A percentile compares a stretch with the other conserved stretches of the same genome.
phyloP scores from a whole-genome alignment of 495 filamentous ascomycete genomes.

The Hypoxylon lienhwacheense region DNA sequence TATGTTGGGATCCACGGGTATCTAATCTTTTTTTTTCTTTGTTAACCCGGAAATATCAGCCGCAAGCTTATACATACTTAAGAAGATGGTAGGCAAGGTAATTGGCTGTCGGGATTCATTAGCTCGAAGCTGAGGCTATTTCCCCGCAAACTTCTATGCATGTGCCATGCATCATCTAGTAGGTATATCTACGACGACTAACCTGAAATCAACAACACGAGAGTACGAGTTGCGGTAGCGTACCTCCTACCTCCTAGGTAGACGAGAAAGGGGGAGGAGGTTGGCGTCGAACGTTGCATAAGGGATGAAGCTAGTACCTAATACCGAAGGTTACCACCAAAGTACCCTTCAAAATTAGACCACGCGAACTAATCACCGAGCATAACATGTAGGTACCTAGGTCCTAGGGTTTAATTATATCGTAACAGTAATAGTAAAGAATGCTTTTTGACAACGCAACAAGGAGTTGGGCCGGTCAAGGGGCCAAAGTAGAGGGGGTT shows the following conservation, averaged over 20 bases:
- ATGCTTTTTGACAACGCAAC: too few species aligned
- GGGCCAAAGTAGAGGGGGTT: too few species aligned
- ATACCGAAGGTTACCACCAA: constrained; percentile 19
- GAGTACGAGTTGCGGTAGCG: too few species aligned
- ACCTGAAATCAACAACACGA: too few species aligned
- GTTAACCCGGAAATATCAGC: constrained; percentile 20
- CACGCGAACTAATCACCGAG: too few species aligned
- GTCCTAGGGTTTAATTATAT: not conserved
- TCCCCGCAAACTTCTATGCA: constrained; percentile 33
- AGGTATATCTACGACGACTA: too few species aligned
- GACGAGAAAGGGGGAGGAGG: constrained; percentile 10
- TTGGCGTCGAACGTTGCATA: constrained; percentile 22
- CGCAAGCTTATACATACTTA: constrained; percentile 22
- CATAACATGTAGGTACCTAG: not conserved
- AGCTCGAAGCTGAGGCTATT: constrained; percentile 31
- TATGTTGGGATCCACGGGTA: too few species aligned
- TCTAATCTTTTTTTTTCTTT: not conserved
- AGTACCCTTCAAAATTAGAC: not conserved
- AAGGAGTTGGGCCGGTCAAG: too few species aligned
- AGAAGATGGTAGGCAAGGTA: constrained; percentile 8
- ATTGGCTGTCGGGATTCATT: constrained; percentile 20
- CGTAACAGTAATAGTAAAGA: too few species aligned
- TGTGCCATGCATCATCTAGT: constrained; percentile 17
- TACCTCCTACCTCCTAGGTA: too few species aligned
- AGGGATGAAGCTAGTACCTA: constrained; percentile 28